phyloP scores from a whole-genome alignment of 2,329 filamentous ascomycete genomes.

The Harringtonia aguacate region DNA sequence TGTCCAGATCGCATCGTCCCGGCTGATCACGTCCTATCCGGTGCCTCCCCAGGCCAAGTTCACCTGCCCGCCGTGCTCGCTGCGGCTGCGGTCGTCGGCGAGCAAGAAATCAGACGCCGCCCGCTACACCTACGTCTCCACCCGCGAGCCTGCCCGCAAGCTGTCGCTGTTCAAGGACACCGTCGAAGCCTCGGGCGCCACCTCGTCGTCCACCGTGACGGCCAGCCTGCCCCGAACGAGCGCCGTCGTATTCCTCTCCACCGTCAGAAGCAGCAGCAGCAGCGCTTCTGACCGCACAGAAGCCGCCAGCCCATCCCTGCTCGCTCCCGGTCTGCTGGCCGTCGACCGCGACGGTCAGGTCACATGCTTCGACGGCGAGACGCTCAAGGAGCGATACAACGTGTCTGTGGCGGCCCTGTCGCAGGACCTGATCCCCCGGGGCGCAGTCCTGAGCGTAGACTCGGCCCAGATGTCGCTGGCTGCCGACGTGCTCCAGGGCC shows the following conservation, averaged over 20 bases:
- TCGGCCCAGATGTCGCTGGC: slow-evolving; percentile 34
- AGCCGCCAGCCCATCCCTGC: too few relatives aligned
- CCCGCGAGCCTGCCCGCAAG: slow-evolving; percentile 35
- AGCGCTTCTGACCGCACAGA: too few relatives aligned
- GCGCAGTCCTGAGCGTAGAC: slow-evolving; percentile 32
- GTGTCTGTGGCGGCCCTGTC: slow-evolving; percentile 30
- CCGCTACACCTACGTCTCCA: slow-evolving; percentile 52
- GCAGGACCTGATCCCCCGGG: slow-evolving; percentile 26
- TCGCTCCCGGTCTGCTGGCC: slow-evolving; percentile 34
- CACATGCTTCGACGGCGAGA: slow-evolving; percentile 48
- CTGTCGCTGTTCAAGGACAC: slow-evolving; percentile 50
- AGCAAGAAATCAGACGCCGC: slow-evolving; percentile 23
- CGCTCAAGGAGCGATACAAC: slow-evolving; percentile 35
- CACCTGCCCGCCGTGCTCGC: slow-evolving; percentile 49
- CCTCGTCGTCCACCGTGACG: slow-evolving; percentile 37
- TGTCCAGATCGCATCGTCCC: slow-evolving; percentile 46
- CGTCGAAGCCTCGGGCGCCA: slow-evolving; percentile 38
- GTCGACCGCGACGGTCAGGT: slow-evolving; percentile 52
- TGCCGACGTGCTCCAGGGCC: slow-evolving; percentile 38
- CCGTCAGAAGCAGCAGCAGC: slow-evolving; percentile 12
- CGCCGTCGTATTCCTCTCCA: slow-evolving; percentile 32
- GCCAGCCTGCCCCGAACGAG: slow-evolving; percentile 24
- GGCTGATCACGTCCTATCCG: slow-evolving; percentile 55
- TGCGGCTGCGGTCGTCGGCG: slow-evolving; percentile 38
- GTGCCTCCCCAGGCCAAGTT: slow-evolving; percentile 55